A percentile compares a stretch with the other conserved stretches of the same genome.
Conservation (phyloP, 345 rosid genomes). For the Trapa bicornis region DNA sequence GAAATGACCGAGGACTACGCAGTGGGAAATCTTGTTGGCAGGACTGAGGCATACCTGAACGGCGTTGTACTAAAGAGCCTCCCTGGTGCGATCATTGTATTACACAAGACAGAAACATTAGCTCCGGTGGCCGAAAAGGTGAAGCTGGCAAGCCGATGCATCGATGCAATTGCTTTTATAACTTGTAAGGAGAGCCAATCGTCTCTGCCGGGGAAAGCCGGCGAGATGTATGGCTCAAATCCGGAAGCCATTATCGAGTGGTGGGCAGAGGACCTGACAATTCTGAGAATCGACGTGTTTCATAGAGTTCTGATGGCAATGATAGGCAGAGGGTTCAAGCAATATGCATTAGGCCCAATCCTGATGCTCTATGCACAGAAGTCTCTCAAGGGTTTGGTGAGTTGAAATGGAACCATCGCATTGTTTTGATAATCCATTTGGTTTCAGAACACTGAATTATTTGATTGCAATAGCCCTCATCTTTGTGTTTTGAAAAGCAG, state of each 20-base stretch:
- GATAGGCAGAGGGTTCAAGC: slow-evolving; percentile 79
- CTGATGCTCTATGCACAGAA: slow-evolving; percentile 93
- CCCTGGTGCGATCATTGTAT: slow-evolving; percentile 48
- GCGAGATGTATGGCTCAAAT: slow-evolving; percentile 20
- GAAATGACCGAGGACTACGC: slow-evolving; percentile 82
- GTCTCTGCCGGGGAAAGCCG: slow-evolving; percentile 29
- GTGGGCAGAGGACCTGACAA: slow-evolving; percentile 92
- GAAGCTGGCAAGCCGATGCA: slow-evolving; percentile 58
- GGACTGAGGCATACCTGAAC: slow-evolving; percentile 64
- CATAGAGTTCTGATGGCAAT: slow-evolving; percentile 74
- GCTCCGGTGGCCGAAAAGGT: slow-evolving; percentile 64
- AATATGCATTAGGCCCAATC: slow-evolving; percentile 74
- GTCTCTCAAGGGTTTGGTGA: slow-evolving; percentile 91
- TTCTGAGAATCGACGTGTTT: slow-evolving; percentile 71
- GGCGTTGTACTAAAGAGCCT: slow-evolving; percentile 71
- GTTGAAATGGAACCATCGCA: slow-evolving; percentile 10
- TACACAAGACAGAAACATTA: slow-evolving; percentile 43
- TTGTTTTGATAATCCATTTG: not conserved
- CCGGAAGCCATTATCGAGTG: slow-evolving; percentile 54
- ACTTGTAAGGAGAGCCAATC: slow-evolving; percentile 67
- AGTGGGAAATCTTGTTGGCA: slow-evolving; percentile 54
- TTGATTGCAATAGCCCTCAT: not conserved
- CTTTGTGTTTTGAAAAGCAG: slow-evolving; percentile 22
- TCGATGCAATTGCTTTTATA: slow-evolving; percentile 65
- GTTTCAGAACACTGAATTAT: too few species aligned